A percentile compares a stretch with the other conserved stretches of the same genome.
phyloP scores from a whole-genome alignment of 129 eudicot species.

The Silybum marianum region DNA sequence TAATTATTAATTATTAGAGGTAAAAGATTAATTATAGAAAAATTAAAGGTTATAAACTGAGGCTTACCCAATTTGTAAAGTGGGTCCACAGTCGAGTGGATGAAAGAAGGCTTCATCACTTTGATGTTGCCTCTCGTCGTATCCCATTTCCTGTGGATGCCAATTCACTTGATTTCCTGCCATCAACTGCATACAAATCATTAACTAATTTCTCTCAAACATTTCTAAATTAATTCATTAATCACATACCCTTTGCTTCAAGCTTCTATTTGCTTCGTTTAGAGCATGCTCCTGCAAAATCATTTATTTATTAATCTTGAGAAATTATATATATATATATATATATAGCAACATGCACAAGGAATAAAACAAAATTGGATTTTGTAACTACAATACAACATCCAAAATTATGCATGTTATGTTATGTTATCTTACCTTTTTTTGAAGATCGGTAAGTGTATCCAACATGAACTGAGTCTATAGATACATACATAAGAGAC shows the following conservation, averaged over 20 bases:
- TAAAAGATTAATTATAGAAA: too few relatives aligned
- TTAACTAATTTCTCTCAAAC: neutral
- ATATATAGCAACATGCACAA: neutral
- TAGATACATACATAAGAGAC: constrained; percentile 1
- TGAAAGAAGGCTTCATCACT: constrained; percentile 70
- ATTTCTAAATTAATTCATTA: neutral
- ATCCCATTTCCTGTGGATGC: constrained; percentile 75
- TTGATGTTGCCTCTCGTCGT: constrained; percentile 70
- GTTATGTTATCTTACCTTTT: constrained; percentile 53
- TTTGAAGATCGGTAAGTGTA: constrained; percentile 77
- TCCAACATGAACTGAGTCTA: constrained; percentile 94
- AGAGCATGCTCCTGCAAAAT: constrained; percentile 66
- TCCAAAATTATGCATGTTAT: too few relatives aligned
- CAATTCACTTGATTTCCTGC: constrained; percentile 81
- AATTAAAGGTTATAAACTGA: too few relatives aligned
- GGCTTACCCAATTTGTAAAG: constrained; percentile 90
- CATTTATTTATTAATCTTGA: neutral
- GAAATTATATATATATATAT: too few relatives aligned
- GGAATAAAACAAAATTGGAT: neutral
- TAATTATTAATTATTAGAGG: too few relatives aligned
- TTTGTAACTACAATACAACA: too few relatives aligned
- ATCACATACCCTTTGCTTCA: constrained; percentile 74
- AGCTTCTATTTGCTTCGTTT: constrained; percentile 77
- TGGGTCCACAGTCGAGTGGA: constrained; percentile 86
- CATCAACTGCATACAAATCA: constrained; percentile 51